Evolutionary conservation across 768 basidiomycete species (phyloP), one percentile per base, ranked within the genome.

Genomic region (Hericium erinaceus): DNA sequence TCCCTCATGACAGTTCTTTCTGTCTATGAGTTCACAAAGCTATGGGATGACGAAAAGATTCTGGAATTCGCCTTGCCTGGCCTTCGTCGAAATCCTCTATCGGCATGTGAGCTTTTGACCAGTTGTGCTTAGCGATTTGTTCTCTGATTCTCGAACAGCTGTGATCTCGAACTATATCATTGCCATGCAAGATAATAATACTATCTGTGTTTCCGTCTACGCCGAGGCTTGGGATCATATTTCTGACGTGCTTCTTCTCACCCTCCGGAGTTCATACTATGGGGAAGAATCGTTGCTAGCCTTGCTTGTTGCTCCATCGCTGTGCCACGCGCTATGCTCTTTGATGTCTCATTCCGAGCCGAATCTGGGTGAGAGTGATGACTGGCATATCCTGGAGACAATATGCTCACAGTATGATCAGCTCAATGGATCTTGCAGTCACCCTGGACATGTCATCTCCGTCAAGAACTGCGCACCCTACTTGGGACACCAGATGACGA

Each of bases 221-320:
- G 70, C 75, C 10, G 84, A 85, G 64, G 74, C 76, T 48, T 83
- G 81, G 78, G 72, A 79, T 48, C 74, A 78, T 64, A 65, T 89
- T 54, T 68, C 78, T 28, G 79, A 82, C 54, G 68, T 72, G 1
- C 63, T 82, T 6, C 61, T 83, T 6, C 68, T 80, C 39, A 77
- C 82, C 39, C 63, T 81, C 37, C 70, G 74, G n/a, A 72, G 68
- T 24, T 68, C 77, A 44, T 75, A 77, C 56, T 38, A 68, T n/a
- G 73, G 68, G 26, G 77, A 79, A 39, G 75, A 81, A 28, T 79
- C 79, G 58, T 70, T 78, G 2, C 69, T 85, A 24, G 79, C 79
- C 10, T 61, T 84, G 48, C 61, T 83, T 28, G 68, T 78, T 10
- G 74, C 74, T 51, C 75, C 81, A 9, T 67, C 70, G 15, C 67